A percentile compares a stretch with the other conserved stretches of the same genome.
Evolutionary conservation across 2,329 filamentous ascomycete genomes (phyloP).

Genomic region (Penicillium sp.): DNA sequence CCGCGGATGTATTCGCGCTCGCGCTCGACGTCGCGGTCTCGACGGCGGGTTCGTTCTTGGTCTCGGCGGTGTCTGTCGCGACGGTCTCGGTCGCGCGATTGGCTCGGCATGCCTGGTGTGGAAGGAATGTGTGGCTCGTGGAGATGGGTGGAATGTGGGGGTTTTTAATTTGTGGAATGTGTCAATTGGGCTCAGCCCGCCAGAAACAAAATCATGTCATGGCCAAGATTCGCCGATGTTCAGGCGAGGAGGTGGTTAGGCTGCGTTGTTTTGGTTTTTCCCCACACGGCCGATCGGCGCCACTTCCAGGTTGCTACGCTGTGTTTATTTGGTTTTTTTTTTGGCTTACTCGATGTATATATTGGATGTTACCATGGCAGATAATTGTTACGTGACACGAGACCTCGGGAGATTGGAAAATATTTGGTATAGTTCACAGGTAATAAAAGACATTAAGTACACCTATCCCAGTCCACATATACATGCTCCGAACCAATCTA

Average conservation of each 20-base stretch:
- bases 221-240: not conserved
- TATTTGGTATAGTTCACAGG: not conserved
- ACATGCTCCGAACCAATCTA: constrained; percentile 19
- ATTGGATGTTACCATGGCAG: not conserved
- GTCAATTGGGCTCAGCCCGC: not conserved
- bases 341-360: not conserved
- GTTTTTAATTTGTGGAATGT: not conserved
- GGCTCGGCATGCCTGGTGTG: constrained; percentile 31
- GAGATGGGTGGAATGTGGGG: not conserved
- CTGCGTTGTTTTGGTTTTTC: constrained; percentile 27
- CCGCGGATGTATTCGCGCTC: constrained; percentile 23
- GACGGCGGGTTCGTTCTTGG: constrained; percentile 10
- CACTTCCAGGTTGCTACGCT: not conserved
- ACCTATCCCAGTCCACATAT: constrained; percentile 4
- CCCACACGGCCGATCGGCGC: constrained; percentile 11
- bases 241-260: constrained; percentile 7
- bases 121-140: not conserved
- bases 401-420: not conserved
- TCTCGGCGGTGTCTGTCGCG: constrained; percentile 23
- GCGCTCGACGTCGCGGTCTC: constrained; percentile 9
- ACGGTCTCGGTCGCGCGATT: constrained; percentile 38
- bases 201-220: not conserved
- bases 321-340: not conserved
- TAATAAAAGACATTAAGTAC: constrained; percentile 11
- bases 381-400: no score